Evolutionary conservation across 306 rosid genomes (phyloP).

Genomic region (Ziziphus jujuba): DNA sequence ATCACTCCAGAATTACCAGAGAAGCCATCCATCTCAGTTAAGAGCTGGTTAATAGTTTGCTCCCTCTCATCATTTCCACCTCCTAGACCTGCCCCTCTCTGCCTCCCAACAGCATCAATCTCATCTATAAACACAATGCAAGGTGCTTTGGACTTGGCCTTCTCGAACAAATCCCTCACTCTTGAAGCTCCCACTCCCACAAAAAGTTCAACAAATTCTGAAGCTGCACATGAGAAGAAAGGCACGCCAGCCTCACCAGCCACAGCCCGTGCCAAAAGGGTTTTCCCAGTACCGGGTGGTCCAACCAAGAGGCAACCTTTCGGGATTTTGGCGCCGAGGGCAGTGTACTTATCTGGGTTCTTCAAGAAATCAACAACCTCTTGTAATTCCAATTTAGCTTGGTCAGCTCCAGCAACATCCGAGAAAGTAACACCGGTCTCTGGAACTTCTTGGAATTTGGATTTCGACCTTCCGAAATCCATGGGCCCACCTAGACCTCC

Average conservation of each 20-base stretch:
- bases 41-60: slow-evolving; percentile 94
- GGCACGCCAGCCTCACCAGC: slow-evolving; percentile 96
- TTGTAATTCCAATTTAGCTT: slow-evolving; percentile 84
- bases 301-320: slow-evolving; percentile 97
- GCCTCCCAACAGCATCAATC: slow-evolving; percentile 96
- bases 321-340: slow-evolving; percentile 90
- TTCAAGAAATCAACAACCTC: slow-evolving; percentile 96
- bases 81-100: slow-evolving; percentile 99
- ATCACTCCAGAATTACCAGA: slow-evolving; percentile 96
- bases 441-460: slow-evolving; percentile 92
- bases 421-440: slow-evolving; percentile 86
- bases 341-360: slow-evolving; percentile 96
- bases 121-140: slow-evolving; percentile 99
- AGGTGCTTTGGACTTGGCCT: slow-evolving; percentile 95
- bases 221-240: slow-evolving; percentile 96
- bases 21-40: slow-evolving; percentile 99
- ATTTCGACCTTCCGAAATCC: slow-evolving; percentile 88
- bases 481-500: slow-evolving; percentile 97
- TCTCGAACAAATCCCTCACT: slow-evolving; percentile 95
- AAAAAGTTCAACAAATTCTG: slow-evolving; percentile 89
- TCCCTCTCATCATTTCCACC: slow-evolving; percentile 99
- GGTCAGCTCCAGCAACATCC: slow-evolving; percentile 98
- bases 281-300: slow-evolving; percentile 96
- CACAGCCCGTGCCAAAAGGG: slow-evolving; percentile 88
- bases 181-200: slow-evolving; percentile 98